These are phyloP conservation scores for Phylloporus rhodoxanthus DNA, from an alignment of 768 basidiomycete genomes.

Conservation along the genomic window DNA sequence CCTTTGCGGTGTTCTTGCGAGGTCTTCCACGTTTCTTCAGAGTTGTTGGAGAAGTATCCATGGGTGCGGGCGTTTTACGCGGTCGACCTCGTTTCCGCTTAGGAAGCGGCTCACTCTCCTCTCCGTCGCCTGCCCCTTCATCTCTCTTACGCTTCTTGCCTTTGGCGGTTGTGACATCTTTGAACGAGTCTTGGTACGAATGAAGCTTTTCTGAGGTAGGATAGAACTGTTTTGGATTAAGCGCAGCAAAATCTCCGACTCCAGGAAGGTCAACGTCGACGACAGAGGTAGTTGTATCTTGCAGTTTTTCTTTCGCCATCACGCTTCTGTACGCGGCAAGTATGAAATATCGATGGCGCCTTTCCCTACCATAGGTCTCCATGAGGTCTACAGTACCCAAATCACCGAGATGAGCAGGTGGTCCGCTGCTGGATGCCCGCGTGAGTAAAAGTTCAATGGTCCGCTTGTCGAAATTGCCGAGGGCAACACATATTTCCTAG, in stretches of 20 bases:
- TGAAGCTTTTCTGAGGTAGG: conserved; percentile 36
- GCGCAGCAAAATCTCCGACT: conserved; percentile 49
- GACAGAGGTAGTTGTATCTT: conserved; percentile 42
- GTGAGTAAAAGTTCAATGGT: conserved; percentile 77
- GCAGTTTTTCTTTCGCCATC: conserved; percentile 59
- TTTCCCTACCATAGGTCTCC: conserved; percentile 82
- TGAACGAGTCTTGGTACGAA: conserved; percentile 47
- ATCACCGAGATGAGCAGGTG: conserved; percentile 69
- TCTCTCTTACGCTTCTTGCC: conserved; percentile 30
- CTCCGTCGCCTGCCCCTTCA: conserved; percentile 19
- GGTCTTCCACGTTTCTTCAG: conserved; percentile 36
- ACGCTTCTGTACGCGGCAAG: conserved; percentile 59
- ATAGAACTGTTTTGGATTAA: conserved; percentile 53
- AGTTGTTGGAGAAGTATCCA: conserved; percentile 6
- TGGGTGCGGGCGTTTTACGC: conserved; percentile 32
- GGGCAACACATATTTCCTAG: conserved; percentile 57
- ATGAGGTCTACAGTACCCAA: conserved; percentile 63
- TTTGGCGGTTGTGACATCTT: conserved; percentile 22
- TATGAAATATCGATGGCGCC: conserved; percentile 81
- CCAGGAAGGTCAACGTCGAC: conserved; percentile 42
- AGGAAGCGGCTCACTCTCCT: conserved; percentile 15
- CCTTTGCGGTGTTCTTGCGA: conserved; percentile 20
- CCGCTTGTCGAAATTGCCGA: conserved; percentile 72
- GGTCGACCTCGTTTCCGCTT: conserved; percentile 52
- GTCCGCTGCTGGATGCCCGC: conserved; percentile 56